Base-by-base conservation (phyloP, 345 rosid genomes). In the Capsella bursapastoris region DNA sequence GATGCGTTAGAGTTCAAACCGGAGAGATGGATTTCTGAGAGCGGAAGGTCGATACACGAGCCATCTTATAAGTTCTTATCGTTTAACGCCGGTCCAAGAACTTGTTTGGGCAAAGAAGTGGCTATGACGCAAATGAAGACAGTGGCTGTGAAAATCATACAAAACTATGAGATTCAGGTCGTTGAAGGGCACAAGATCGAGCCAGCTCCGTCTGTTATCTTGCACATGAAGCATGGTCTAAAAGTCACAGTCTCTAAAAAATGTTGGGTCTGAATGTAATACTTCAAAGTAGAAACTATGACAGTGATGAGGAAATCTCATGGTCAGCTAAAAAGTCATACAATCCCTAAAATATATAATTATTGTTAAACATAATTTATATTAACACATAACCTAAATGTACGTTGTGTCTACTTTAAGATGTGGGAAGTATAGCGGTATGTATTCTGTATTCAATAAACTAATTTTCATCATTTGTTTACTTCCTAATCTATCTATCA, bases 71-170 rank as follows among this genome's bases (percentile, higher is more conserved):
- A 88, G 83, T 89, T 89, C 67, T 45, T 81, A 1, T 76, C 89
- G 2, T 89, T 89, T 65, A 85, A 82, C 73, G 91, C 88, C 0
- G 90, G 90, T 51, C 92, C 92, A 3, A 85, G 88, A 68, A 83
- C 86, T 66, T 87, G 90, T 64, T 5, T 87, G 0, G 92, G 92
- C 22, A 87, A 85, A 70, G 87, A 85, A 66, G 68, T 88, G 28
- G 88, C 89, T 25, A 77, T 88, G 71, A 67, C 44, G 27, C 86
- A 85, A 53, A 81, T 90, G 89, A 90, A 90, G 75, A 16, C 76
- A 14, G 87, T 86, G 8, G 58, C 84, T 11, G 63, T 77, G 40
- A 50, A 50, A 64, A 53, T 90, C 1, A 38, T 90, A 11, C 77
- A 76, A 31, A 82, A 78, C 72, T 90, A 82, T 63, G 31, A 85